These are phyloP conservation scores for Cyamopsis tetragonoloba DNA, from an alignment of 306 rosid genomes.

Conservation along the genomic window DNA sequence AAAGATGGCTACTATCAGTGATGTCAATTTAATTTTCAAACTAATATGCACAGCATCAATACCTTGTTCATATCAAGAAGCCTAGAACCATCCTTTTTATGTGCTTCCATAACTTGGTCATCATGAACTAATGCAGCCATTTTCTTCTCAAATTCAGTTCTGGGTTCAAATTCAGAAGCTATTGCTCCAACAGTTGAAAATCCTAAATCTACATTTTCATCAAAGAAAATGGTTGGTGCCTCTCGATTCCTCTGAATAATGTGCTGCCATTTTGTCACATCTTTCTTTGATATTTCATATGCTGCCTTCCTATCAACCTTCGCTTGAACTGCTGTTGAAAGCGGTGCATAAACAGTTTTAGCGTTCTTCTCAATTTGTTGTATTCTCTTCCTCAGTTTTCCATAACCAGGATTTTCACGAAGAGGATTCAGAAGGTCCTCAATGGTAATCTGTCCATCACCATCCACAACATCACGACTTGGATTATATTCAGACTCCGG, in stretches of 20 bases:
- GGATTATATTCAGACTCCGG: slow-evolving; percentile 91
- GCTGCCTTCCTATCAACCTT: slow-evolving; percentile 69
- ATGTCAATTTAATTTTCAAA: not conserved
- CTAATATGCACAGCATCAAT: not conserved
- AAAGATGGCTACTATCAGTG: not conserved
- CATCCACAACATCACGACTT: slow-evolving; percentile 66
- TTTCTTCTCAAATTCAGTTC: slow-evolving; percentile 83
- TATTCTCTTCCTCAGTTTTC: slow-evolving; percentile 54
- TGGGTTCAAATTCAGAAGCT: slow-evolving; percentile 83
- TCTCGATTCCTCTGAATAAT: slow-evolving; percentile 76
- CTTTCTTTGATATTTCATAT: slow-evolving; percentile 54
- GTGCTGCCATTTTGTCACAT: slow-evolving; percentile 67
- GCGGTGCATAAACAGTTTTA: slow-evolving; percentile 52
- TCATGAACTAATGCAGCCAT: slow-evolving; percentile 63
- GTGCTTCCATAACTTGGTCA: slow-evolving; percentile 69
- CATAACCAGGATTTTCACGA: slow-evolving; percentile 52
- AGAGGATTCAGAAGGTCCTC: slow-evolving; percentile 66
- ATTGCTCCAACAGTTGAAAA: slow-evolving; percentile 87
- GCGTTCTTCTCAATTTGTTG: slow-evolving; percentile 45
- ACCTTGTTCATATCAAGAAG: slow-evolving; percentile 88
- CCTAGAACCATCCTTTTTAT: slow-evolving; percentile 69
- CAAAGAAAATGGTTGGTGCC: slow-evolving; percentile 64
- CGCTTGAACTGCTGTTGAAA: slow-evolving; percentile 54
- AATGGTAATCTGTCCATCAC: slow-evolving; percentile 55
- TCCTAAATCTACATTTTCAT: slow-evolving; percentile 55